phyloP scores from a whole-genome alignment of 2,329 filamentous ascomycete species.

The Fusarium acutatum region DNA sequence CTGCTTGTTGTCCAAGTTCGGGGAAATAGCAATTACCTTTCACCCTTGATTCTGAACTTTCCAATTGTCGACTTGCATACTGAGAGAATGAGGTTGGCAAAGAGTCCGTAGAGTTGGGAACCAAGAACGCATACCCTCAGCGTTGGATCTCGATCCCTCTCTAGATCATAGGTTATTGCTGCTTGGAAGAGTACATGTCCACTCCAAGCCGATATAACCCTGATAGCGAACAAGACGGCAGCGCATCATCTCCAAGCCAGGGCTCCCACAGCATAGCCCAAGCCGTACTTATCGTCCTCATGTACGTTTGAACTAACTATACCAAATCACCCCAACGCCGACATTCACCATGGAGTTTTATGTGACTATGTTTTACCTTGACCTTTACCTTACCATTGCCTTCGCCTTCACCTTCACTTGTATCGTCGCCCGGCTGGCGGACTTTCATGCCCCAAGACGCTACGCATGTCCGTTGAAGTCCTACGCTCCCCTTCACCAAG shows the following conservation, averaged over 20 bases:
- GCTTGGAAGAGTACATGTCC: background rate
- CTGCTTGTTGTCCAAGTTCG: background rate
- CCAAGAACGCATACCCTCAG: background rate
- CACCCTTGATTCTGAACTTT: background rate
- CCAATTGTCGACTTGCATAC: background rate
- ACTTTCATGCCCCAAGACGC: constrained; percentile 21
- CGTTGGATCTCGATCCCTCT: background rate
- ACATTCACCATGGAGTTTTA: constrained; percentile 15
- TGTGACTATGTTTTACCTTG: constrained; percentile 7
- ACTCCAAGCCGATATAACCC: background rate
- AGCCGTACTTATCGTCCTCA: background rate
- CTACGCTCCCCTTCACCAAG: constrained; percentile 39
- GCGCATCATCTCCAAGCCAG: background rate
- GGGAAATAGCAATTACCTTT: too few species aligned
- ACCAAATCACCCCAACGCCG: constrained; percentile 19
- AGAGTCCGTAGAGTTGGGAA: background rate
- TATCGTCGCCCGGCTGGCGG: constrained; percentile 13
- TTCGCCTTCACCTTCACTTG: constrained; percentile 13
- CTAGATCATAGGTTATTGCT: background rate
- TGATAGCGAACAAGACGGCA: background rate
- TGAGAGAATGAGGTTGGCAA: background rate
- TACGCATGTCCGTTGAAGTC: constrained; percentile 34
- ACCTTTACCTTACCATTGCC: background rate
- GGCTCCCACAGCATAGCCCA: background rate
- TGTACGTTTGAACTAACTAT: background rate